A percentile compares a stretch with the other conserved stretches of the same genome.
phyloP scores from a whole-genome alignment of 1,284 basidiomycete species.

The Xerocomus amazonicus region DNA sequence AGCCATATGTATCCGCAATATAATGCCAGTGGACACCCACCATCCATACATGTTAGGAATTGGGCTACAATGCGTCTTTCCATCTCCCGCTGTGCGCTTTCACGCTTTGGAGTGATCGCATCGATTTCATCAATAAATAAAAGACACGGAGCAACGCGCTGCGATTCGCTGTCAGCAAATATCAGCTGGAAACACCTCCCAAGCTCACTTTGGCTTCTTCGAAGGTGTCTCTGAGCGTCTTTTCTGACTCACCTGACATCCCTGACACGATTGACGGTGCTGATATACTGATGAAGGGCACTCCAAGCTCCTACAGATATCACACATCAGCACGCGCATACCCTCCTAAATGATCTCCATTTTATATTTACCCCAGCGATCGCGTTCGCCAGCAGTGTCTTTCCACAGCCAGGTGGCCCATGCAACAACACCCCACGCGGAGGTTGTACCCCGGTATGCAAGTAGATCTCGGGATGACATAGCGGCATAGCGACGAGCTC shows the following conservation, averaged over 20 bases:
- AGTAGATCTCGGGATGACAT: constrained; percentile 93
- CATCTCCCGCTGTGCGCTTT: constrained; percentile 98
- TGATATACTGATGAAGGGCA: constrained; percentile 92
- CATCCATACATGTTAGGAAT: constrained; percentile 97
- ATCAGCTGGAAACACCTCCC: background rate
- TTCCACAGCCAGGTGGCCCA: constrained; percentile 96
- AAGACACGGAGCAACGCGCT: constrained; percentile 87
- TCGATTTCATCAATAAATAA: constrained; percentile 98
- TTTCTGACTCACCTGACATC: constrained; percentile 98
- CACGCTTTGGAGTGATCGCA: constrained; percentile 95
- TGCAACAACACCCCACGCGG: constrained; percentile 93
- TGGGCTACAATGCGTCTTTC: constrained; percentile 96
- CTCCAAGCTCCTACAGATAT: constrained; percentile 68
- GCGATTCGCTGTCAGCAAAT: constrained; percentile 2
- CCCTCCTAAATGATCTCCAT: background rate
- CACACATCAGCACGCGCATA: constrained; percentile 7
- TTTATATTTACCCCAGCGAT: constrained; percentile 88
- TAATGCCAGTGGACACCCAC: constrained; percentile 41
- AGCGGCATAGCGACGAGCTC: constrained; percentile 95
- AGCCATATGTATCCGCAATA: background rate
- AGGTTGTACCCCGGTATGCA: constrained; percentile 89
- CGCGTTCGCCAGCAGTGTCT: constrained; percentile 88
- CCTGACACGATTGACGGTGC: constrained; percentile 95
- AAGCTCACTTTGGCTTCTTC: constrained; percentile 81
- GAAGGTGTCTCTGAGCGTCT: constrained; percentile 92